Evolutionary conservation across 179 eudicot species (phyloP), one percentile per base, ranked within the genome.

Genomic region (Vitellaria paradoxa): DNA sequence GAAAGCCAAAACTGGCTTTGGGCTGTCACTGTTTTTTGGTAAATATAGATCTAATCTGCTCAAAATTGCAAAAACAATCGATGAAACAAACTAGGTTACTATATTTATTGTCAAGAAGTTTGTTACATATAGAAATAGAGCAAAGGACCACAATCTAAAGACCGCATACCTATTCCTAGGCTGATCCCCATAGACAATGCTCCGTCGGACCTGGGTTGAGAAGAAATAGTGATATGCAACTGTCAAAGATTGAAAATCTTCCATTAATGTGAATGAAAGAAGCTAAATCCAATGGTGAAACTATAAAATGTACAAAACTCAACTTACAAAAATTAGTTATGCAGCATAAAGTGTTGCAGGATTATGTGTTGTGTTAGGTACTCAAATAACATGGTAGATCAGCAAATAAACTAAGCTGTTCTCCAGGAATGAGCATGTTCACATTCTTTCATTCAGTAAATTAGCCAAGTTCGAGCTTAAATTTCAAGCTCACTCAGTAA

Each of bases 1-100:
- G 83, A 96, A 96, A 62, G 88, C 88, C 70, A 96, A 86, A 80
- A 93, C 96, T 75, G 99, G 98, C 84, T 88, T 91, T 78, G 87
- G 90, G 59, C 89, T 85, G 23, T 84, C 82, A 7, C 66, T 85
- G 73, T 89, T 88, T 84, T 82, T 87, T 49, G 99, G 99, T 80
- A 96, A 82, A 84, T 90, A 96, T 9, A 96, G 89, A 92, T 96
- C 99, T 84, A 96, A 86, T 83, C 99, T 96, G 94, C 78, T 65
- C 12, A 69, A 59, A 59, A 76, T 50, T 46, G 75, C 37, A 75
- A 61, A 79, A n/a, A 7, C 49, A 65, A n/a, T 68, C 56, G 59
- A 59, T 55, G 26, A 6, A 60, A 50, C 18, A 9, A 67, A 14
- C 64, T 47, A 18, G 37, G 18, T 10, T 11, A 30, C 65, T 26